Evolutionary conservation across 1,284 basidiomycete species (phyloP), one percentile per base, ranked within the genome.

Genomic region (Cutaneotrichosporon sp.): DNA sequence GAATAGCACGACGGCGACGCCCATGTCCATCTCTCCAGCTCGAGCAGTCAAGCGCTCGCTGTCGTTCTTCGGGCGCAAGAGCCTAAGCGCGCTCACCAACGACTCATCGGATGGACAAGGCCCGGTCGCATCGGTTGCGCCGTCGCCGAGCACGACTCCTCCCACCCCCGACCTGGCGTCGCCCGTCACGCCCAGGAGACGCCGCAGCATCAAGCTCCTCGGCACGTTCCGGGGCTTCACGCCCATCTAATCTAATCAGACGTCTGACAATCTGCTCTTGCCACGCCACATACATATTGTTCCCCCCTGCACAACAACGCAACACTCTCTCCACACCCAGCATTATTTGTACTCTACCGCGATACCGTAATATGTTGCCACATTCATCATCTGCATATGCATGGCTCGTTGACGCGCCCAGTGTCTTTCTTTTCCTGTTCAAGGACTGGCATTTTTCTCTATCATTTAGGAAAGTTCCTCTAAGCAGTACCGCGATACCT

Each of bases 201-300:
- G 65, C 26, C 65, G 65, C 38, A 63, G 61, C 22, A 42, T 66
- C 30, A 59, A 57, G 30, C 60, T 66, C 42, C 60, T 66, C 22
- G 65, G 62, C 56, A 56, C 61, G 31, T 62, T 66, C 13, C 65
- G 65, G 4, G 65, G 62, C 7, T 66, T 66, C 47, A 66, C 65
- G 9, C 65, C 65, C 13, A 60, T 60, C 22, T 60, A 50, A 38
- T 26, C 26, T 26, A 36, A 32, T 32, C 5, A 18, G 10, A 13
- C 16, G 30, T 16, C 22, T 14, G 22, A 51, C 22, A 10, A 10
- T 51, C 49, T 31, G 11, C 30, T 22, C 36, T 38, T 40, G 36
- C 22, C 5, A 42, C 38, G 36, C 22, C 11, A 42, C 14, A 42
- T 30, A 30, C 9, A 56, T 22, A 16, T 21, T 16, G 1, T 21